Percentiles rank a stretch among this genome's conserved stretches.
phyloP scores from a whole-genome alignment of 2,329 filamentous ascomycete species.

The Diplodia mutila region DNA sequence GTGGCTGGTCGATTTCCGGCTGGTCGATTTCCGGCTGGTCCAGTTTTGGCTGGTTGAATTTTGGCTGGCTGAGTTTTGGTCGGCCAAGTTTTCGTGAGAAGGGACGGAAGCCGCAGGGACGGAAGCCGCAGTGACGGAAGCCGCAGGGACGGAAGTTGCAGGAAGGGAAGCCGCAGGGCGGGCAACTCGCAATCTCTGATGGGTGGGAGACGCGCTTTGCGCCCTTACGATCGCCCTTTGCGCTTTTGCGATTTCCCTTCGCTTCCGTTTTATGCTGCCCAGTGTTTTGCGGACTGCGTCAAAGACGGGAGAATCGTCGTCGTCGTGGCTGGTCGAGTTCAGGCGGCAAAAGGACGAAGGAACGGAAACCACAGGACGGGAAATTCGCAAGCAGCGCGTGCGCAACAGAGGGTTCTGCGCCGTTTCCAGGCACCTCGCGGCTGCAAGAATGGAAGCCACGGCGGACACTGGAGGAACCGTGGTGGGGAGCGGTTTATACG shows the following conservation, averaged over 20 bases:
- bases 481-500: not conserved
- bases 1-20: not conserved
- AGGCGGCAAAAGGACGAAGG: conserved; percentile 3
- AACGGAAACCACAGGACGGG: not conserved
- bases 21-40: no score
- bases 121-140: no score
- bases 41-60: no score
- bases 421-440: not conserved
- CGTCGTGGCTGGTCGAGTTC: conserved; percentile 4
- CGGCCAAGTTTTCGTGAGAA: no score
- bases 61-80: no score
- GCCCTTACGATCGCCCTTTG: no score
- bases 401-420: not conserved
- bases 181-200: not conserved
- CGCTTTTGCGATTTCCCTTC: no score
- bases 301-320: not conserved
- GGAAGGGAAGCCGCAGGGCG: not conserved
- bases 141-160: not conserved
- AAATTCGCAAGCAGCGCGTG: not conserved
- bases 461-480: conserved; percentile 1
- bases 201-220: no score
- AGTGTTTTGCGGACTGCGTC: no score
- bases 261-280: no score
- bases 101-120: no score
- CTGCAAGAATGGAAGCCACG: conserved; percentile 1